A percentile compares a stretch with the other conserved stretches of the same genome.
These are phyloP conservation scores for Afroboletus lepidellus DNA, from an alignment of 1,284 basidiomycete genomes.

Conservation along the genomic window DNA sequence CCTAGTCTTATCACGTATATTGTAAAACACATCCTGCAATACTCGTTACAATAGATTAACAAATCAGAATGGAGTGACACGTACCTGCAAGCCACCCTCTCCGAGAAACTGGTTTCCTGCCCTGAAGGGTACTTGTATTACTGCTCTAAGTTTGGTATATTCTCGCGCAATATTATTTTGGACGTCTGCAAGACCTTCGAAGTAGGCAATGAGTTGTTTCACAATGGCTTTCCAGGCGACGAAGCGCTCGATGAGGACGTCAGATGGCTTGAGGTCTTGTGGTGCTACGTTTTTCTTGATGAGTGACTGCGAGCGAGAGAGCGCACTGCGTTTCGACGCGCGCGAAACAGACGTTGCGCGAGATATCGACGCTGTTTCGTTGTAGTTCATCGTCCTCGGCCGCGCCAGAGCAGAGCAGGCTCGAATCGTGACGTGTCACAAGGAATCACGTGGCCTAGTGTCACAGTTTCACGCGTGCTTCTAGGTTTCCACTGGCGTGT, in stretches of 20 bases:
- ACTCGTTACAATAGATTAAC: background rate
- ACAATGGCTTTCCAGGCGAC: slow-evolving; percentile 94
- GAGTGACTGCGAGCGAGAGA: slow-evolving; percentile 77
- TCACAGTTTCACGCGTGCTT: slow-evolving; percentile 7
- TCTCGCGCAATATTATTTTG: slow-evolving; percentile 95
- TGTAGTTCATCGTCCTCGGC: slow-evolving; percentile 35
- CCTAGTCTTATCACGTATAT: slow-evolving; percentile 92
- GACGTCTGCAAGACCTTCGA: slow-evolving; percentile 91
- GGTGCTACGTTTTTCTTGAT: slow-evolving; percentile 90
- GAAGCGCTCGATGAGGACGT: slow-evolving; percentile 95
- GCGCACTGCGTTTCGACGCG: slow-evolving; percentile 61
- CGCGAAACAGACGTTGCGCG: slow-evolving; percentile 71
- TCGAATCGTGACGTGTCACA: slow-evolving; percentile 26
- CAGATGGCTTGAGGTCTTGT: slow-evolving; percentile 90
- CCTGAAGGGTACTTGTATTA: slow-evolving; percentile 96
- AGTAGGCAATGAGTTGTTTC: slow-evolving; percentile 89
- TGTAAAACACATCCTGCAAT: slow-evolving; percentile 86
- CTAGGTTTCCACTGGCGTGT: background rate
- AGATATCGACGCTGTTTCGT: slow-evolving; percentile 54
- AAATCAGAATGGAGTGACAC: slow-evolving; percentile 9
- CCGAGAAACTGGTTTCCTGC: slow-evolving; percentile 95
- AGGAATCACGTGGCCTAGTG: slow-evolving; percentile 17
- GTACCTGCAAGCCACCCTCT: slow-evolving; percentile 82
- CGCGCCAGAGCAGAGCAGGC: background rate
- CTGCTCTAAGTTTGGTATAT: slow-evolving; percentile 92